Evolutionary conservation across 306 rosid species (phyloP), one percentile per base, ranked within the genome.

Genomic region (Senna tora): DNA sequence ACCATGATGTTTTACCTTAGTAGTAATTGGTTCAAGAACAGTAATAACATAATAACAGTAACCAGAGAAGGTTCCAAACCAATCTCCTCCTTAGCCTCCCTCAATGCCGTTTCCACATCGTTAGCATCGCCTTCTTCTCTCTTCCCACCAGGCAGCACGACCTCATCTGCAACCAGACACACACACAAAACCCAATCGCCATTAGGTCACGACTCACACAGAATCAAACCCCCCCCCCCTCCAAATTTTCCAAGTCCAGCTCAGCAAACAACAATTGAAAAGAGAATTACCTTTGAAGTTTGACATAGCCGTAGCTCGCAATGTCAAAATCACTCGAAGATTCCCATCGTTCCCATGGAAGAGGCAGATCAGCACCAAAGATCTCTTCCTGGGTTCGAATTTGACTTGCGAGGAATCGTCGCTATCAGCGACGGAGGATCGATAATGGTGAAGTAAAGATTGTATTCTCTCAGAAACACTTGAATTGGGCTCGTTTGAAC

Each of bases 21-120:
- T 83, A 9, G 17, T 72, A 45, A 79, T 82, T 16, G 96, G 89
- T 16, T 85, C 81, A 39, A 93, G 92, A 76, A 74, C 38, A 5
- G 96, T 66, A 36, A 90, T 49, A n/a, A n/a, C n/a, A n/a, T n/a
- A n/a, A n/a, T n/a, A 17, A 9, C 10, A 63, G 81, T 74, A 90
- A 25, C 97, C 61, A 81, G 81, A 71, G 93, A 78, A 74, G 97
- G 88, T 67, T 89, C 83, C 80, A 93, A 81, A 32, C 98, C 96
- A 64, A 93, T 90, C 80, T 93, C 97, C 79, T 93, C 96, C 62
- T 88, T 85, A 17, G 98, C 96, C 79, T 93, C 97, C 81, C 97
- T 84, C 77, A 93, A 67, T 2, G 98, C 97, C 13, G 97, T 90
- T 42, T 71, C 71, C 2, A 88, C 87, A 42, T 90, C 92, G 69